A percentile compares a stretch with the other conserved stretches of the same genome.
Conservation (phyloP, 2,329 filamentous ascomycete species). For the Penicillium frequentans region DNA sequence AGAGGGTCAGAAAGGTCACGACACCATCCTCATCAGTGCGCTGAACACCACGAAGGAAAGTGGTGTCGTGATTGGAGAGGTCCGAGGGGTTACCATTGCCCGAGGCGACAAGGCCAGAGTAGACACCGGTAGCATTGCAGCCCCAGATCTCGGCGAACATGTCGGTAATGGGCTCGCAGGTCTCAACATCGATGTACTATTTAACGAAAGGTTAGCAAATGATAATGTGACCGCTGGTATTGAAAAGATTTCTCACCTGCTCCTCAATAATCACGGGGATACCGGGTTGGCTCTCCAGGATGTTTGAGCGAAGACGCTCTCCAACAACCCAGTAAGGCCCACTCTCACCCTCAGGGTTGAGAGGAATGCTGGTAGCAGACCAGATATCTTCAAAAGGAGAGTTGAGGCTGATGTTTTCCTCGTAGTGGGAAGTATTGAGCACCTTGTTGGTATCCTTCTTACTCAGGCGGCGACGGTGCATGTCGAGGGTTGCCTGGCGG, state of each 20-base stretch:
- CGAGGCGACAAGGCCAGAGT: conserved; percentile 4
- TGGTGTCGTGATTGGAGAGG: conserved; percentile 9
- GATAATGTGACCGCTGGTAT: not conserved
- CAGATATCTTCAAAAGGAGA: not conserved
- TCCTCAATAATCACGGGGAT: conserved; percentile 6
- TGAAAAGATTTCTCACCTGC: not conserved
- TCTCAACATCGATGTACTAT: conserved; percentile 8
- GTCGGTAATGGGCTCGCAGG: conserved; percentile 9
- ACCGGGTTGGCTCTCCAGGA: conserved; percentile 7
- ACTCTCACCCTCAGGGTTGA: conserved; percentile 1
- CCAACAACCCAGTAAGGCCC: conserved; percentile 12
- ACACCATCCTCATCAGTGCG: conserved; percentile 8
- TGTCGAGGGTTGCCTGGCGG: not conserved
- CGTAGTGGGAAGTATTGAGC: not conserved
- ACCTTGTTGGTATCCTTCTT: conserved; percentile 1
- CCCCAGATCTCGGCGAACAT: conserved; percentile 8
- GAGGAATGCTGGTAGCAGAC: not conserved
- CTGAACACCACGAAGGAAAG: conserved; percentile 10
- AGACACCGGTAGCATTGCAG: conserved; percentile 11
- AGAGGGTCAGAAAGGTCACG: conserved; percentile 7
- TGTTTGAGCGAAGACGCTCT: conserved; percentile 11
- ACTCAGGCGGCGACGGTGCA: not conserved
- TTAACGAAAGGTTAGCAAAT: not conserved
- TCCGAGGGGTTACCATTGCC: conserved; percentile 2
- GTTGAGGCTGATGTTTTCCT: not conserved